Percentiles rank a stretch among this genome's conserved stretches.
These are phyloP conservation scores for Lagerstroemia speciosa DNA, from an alignment of 345 rosid species.

Conservation along the genomic window DNA sequence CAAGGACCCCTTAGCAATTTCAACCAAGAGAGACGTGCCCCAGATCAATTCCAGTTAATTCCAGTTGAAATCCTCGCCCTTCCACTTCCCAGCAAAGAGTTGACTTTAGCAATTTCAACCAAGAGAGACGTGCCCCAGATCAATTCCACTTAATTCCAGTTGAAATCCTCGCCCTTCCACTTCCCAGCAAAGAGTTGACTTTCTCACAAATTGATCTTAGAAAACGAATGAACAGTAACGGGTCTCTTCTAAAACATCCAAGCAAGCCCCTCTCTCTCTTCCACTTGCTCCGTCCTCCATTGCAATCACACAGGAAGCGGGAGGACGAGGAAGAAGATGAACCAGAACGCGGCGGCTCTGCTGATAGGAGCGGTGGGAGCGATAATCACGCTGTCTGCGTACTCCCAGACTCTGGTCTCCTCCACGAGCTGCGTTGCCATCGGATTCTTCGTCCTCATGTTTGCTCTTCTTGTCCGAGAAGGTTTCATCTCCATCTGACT, in stretches of 20 bases:
- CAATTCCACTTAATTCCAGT: not conserved
- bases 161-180: not conserved
- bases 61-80: not conserved
- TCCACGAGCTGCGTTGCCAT: slow-evolving; percentile 46
- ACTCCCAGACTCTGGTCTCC: slow-evolving; percentile 48
- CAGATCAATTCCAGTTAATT: not conserved
- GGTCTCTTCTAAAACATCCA: not conserved
- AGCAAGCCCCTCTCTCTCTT: not conserved
- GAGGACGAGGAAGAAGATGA: slow-evolving; percentile 17
- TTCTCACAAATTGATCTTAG: not conserved
- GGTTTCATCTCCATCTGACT: slow-evolving; percentile 36
- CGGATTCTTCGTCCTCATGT: slow-evolving; percentile 61
- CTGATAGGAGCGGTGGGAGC: slow-evolving; percentile 69
- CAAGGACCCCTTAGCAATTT: not conserved
- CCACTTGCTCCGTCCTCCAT: not conserved
- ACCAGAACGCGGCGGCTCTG: slow-evolving; percentile 39
- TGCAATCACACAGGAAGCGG: not conserved
- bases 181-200: not conserved
- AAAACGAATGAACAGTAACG: not conserved
- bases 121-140: not conserved
- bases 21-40: not conserved
- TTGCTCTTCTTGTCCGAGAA: slow-evolving; percentile 68
- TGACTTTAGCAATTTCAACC: not conserved
- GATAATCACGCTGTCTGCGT: slow-evolving; percentile 60
- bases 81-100: too few relatives aligned